Base-by-base conservation (phyloP, 2,329 filamentous ascomycete species). In the Exserohilum turcica region DNA sequence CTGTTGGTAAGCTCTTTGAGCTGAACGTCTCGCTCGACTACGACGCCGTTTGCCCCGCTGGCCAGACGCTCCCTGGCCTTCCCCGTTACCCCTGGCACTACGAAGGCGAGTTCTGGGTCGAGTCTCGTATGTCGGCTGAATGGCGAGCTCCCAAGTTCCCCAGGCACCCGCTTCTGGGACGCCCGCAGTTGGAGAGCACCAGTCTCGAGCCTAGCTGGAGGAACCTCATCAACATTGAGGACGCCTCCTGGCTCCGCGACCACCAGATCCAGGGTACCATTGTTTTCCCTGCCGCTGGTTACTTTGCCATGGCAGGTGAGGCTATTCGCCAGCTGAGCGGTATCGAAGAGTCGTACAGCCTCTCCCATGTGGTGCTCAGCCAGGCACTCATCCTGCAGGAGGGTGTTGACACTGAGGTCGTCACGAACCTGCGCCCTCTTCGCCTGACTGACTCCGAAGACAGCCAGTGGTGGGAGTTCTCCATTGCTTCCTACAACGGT, bases 221-320 rank as follows among this genome's bases (percentile, higher is more conserved):
- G 13, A 56, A 60, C 2, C 0, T 59, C 0, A 54, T 81, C 2
- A 58, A 66, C 3, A 43, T 76, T 0, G 57, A 65, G 1, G 67
- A 79, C 16, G 52, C 71, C 0, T 73, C 77, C 0, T 83, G 81
- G 81, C 43, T 82, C 1, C 51, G 57, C 0, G 76, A 79, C 31
- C 78, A 84, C 55, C 66, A 35, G 5, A 42, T 73, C 18, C 35
- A 27, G 1, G 50, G 48, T 7, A 48, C 53, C 0, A 46, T 65
- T 10, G 31, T 72, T 2, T 71, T 63, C 43, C 71, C 71, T 8
- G 3, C 9, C 3, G 52, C 50, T 3, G 54, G 24, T 1, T 57
- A 32, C 10, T 8, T 57, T 8, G 33, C 43, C 0, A 54, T 57
- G 36, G 53, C 36, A 2, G 38, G 7, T 4, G 54, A 53, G n/a